These are phyloP conservation scores for Globisporangium cylindrosporum DNA, from an alignment of 352 stramenopile species.

Conservation along the genomic window DNA sequence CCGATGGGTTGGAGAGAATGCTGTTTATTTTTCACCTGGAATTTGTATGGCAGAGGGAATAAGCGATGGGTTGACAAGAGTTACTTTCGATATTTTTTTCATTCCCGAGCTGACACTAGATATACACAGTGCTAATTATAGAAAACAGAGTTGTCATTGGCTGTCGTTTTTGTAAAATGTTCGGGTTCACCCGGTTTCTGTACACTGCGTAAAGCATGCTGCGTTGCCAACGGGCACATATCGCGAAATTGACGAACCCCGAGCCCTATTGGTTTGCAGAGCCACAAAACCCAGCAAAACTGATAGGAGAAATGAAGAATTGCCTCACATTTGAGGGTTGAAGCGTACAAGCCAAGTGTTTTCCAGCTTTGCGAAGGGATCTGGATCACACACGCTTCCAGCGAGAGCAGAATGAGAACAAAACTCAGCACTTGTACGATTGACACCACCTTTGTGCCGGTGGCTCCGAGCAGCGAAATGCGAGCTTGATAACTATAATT, in stretches of 20 bases:
- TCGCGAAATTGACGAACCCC: not conserved
- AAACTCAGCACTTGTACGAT: not conserved
- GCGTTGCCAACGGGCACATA: not conserved
- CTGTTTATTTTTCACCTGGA: slow-evolving; percentile 1
- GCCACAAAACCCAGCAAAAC: not conserved
- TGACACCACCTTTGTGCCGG: not conserved
- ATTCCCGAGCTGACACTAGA: not conserved
- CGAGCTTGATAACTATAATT: too few species aligned
- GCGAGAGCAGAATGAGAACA: not conserved
- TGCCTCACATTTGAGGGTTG: not conserved
- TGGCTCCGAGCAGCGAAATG: too few species aligned
- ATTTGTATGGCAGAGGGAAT: not conserved
- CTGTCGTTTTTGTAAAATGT: not conserved
- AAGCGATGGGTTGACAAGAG: not conserved
- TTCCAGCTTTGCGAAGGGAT: not conserved
- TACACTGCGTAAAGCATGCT: not conserved
- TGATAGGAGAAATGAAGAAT: not conserved
- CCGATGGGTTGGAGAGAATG: not conserved
- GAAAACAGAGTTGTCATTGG: not conserved
- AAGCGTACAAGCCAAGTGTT: not conserved
- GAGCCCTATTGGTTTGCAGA: not conserved
- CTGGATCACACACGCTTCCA: not conserved
- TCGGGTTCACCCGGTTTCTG: not conserved
- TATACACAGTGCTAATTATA: not conserved
- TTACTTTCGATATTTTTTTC: not conserved